Evolutionary conservation across 2,329 filamentous ascomycete genomes (phyloP), one percentile per base, ranked within the genome.

Genomic region (Xylariaceae sp.): DNA sequence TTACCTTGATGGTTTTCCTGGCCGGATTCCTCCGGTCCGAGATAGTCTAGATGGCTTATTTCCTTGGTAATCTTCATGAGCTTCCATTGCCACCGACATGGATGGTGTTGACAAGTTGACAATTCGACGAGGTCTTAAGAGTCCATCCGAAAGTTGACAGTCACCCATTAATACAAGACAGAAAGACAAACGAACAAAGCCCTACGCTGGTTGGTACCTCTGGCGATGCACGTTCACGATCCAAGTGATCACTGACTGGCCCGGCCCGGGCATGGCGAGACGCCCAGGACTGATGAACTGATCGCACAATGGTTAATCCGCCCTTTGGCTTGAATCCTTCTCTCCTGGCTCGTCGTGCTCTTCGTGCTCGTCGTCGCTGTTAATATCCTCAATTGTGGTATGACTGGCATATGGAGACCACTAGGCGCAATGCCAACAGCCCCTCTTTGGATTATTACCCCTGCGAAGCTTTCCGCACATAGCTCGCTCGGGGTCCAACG

Each of bases 141-240:
- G n/a, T 9, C 6, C 5, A 4, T 39, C 7, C n/a, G 27, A 6
- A 35, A 2, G 6, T 47, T 53, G 31, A 57, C 46, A 6, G 1
- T 1, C 19, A 6, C 42, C 27, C 6, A 8, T 43, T 43, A 68
- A 78, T 91, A 91, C 68, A 83, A 79, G 44, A 81, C 83, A 61
- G 78, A 81, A 83, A 79, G 44, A 81, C 83, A 61, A 78, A 81
- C 19, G 87, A 91, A 70, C 78, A 88, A 3, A 86, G 85, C 27
- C 83, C 86, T 1, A 87, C 87, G 0, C 75, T 89, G 1, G 85
- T 86, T 0, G 87, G 88, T 5, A 87, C 87, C 11, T 89, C 84
- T 60, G 87, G 87, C n/a, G 88, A 88, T 3, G 77, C 88, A 1
- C 19, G 19, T 19, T 19, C 19, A 2, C 19, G 1, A 19, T 75